These are phyloP conservation scores for Pestalotiopsis sp. DNA, from an alignment of 2,329 filamentous ascomycete species.

Conservation along the genomic window DNA sequence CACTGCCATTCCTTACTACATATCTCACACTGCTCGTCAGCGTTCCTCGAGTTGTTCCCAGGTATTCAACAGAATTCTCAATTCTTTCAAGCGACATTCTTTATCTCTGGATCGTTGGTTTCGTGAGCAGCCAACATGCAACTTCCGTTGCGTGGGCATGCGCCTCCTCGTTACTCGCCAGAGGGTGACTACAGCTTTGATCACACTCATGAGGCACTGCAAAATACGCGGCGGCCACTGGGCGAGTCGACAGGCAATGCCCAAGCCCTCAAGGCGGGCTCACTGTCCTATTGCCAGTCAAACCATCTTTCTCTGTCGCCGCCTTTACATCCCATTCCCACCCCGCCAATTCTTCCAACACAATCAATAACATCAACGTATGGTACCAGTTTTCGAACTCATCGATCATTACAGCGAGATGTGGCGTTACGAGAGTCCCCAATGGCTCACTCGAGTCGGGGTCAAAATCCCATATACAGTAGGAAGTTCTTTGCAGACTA, in stretches of 20 bases:
- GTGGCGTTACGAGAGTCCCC: constrained; percentile 33
- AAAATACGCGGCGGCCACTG: constrained; percentile 45
- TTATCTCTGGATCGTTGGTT: constrained; percentile 22
- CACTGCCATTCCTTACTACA: constrained; percentile 39
- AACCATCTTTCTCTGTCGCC: constrained; percentile 44
- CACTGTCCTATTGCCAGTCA: constrained; percentile 47
- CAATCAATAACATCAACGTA: constrained; percentile 55
- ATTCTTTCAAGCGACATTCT: constrained; percentile 35
- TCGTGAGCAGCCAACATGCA: constrained; percentile 36
- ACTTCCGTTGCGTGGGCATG: constrained; percentile 47
- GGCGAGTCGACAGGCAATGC: constrained; percentile 56
- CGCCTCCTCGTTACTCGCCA: constrained; percentile 53
- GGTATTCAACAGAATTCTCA: constrained; percentile 36
- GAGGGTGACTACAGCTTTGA: constrained; percentile 49
- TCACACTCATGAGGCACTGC: constrained; percentile 41
- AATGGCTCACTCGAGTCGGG: constrained; percentile 33
- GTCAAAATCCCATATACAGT: constrained; percentile 62
- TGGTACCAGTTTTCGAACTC: constrained; percentile 34
- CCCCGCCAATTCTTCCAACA: constrained; percentile 50
- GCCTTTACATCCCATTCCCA: constrained; percentile 41
- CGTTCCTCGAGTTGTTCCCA: constrained; percentile 32
- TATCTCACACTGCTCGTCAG: constrained; percentile 35
- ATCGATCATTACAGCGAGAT: constrained; percentile 35
- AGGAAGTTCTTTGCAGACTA: constrained; percentile 68
- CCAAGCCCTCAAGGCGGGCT: constrained; percentile 41